These are phyloP conservation scores for Phytophthora foliorum DNA, from an alignment of 352 stramenopile genomes.

Conservation along the genomic window DNA sequence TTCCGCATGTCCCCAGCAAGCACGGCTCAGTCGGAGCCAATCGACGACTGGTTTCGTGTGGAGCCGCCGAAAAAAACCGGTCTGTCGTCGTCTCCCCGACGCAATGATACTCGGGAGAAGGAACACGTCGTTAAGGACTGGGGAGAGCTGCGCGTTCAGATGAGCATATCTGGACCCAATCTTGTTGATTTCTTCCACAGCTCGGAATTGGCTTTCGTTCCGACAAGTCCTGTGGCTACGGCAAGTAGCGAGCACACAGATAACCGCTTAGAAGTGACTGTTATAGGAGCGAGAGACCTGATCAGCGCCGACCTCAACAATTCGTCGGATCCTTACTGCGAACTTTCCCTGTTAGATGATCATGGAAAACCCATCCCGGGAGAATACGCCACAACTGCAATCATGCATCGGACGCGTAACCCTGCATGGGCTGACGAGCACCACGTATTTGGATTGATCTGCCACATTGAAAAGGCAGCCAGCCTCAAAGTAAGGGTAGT, in stretches of 20 bases:
- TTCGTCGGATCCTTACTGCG: constrained; percentile 69
- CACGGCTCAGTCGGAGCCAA: constrained; percentile 59
- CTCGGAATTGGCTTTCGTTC: constrained; percentile 41
- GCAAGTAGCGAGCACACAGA: constrained; percentile 66
- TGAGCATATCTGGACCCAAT: constrained; percentile 72
- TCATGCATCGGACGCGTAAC: constrained; percentile 68
- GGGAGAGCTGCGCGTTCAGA: constrained; percentile 71
- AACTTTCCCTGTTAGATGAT: constrained; percentile 67
- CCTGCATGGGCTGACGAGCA: constrained; percentile 71
- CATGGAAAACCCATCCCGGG: constrained; percentile 58
- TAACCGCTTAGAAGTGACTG: constrained; percentile 73
- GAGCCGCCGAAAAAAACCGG: constrained; percentile 47
- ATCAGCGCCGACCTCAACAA: constrained; percentile 73
- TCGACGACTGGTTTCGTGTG: constrained; percentile 77
- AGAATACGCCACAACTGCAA: constrained; percentile 57
- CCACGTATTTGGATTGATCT: constrained; percentile 70
- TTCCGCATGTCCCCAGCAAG: constrained; percentile 78
- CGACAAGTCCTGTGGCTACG: constrained; percentile 55
- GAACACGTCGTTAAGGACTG: constrained; percentile 54
- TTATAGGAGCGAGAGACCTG: constrained; percentile 59
- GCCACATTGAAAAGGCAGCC: constrained; percentile 62
- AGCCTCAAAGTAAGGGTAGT: constrained; percentile 64
- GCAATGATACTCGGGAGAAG: constrained; percentile 43
- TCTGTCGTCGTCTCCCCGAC: constrained; percentile 34
- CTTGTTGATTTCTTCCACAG: constrained; percentile 75